Evolutionary conservation across 768 basidiomycete species (phyloP), one percentile per base, ranked within the genome.

Genomic region (Tylopilus sp.): DNA sequence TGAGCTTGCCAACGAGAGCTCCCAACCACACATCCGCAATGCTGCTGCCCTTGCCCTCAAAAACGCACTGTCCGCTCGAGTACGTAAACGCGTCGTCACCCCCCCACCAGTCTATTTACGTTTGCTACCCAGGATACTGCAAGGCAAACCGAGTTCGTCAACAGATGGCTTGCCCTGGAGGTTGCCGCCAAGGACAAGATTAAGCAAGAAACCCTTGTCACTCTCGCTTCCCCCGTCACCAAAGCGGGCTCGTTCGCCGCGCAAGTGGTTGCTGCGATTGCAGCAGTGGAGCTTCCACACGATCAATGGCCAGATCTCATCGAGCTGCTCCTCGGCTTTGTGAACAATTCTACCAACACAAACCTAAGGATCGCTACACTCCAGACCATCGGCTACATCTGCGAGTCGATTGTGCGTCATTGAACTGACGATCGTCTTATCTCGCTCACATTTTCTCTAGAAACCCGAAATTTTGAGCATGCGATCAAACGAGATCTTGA

Each of bases 11-110:
- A 86, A 92, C 59, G 91, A 94, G 67, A 73, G 57, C 40, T 79
- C 79, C 6, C 75, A 79, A 13, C 63, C 84, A 30, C 85, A 92
- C 68, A 81, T 95, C 47, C 80, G 97, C 59, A 95, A 91, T 65
- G 94, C 95, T n/a, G 95, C 97, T 21, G 94, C 92, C 68, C 78
- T 99, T 46, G 95, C 95, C 18, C 76, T 99, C 71, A 99, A 98
- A 81, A 99, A 99, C 71, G 82, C 93, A 53, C 72, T 99, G 52
- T 81, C 86, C 30, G 92, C 95, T 54, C 78, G 91, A 63, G 95
- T 98, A 75, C 71, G 91, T 74, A 62, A 57, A 62, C 54, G 61
- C 57, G 54, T 61, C 48, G 42, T 49, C 59, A 49, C 50, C 39
- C 31, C 55, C 47, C 18, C n/a, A 11, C 42, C 41, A 48, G 41